Evolutionary conservation across 2,329 filamentous ascomycete species (phyloP), one percentile per base, ranked within the genome.

Genomic region (Monosporascus cannonballus): DNA sequence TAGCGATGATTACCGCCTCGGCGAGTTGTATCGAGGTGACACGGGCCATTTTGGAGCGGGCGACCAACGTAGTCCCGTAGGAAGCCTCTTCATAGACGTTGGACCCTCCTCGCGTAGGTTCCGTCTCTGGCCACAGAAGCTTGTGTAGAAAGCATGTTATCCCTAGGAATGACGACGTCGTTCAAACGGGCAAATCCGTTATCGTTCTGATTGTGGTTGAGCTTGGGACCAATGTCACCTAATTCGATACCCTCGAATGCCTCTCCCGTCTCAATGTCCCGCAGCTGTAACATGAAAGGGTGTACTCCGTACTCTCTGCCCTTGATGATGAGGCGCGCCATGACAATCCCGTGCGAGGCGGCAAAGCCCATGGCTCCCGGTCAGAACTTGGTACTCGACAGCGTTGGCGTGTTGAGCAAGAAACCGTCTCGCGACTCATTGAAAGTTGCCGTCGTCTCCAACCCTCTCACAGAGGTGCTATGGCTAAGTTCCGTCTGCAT

Each of bases 121-220:
- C 69, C 69, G 27, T 64, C 59, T n/a, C 58, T 49, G n/a, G 58
- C 53, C 9, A 71, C 61, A 34, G 62, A 54, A 2, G 65, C 60
- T 52, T 67, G 60, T 4, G 63, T 53, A 17, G 55, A 59, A 15
- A 71, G 56, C 59, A 71, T 65, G 34, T 68, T 64, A 25, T 51
- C 59, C 24, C 67, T 60, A 9, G 69, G 69, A 39, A 71, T 62
- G 18, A 64, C 58, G 24, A 70, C 62, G 27, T 67, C 52, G 39
- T 68, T 52, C 47, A 71, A 69, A 46, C 58, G 58, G 27, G 67
- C 58, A 37, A 64, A 68, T 22, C 67, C 69, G 53, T 70, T 71
- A 46, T 69, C 67, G 5, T 59, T 61, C 49, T 51, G 54, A 47
- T 63, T 64, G 50, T 63, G 63, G 15, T 52, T 54, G 53, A 61